phyloP scores from a whole-genome alignment of 805 yeast species.

The Wickerhamiella kurtzmanii region DNA sequence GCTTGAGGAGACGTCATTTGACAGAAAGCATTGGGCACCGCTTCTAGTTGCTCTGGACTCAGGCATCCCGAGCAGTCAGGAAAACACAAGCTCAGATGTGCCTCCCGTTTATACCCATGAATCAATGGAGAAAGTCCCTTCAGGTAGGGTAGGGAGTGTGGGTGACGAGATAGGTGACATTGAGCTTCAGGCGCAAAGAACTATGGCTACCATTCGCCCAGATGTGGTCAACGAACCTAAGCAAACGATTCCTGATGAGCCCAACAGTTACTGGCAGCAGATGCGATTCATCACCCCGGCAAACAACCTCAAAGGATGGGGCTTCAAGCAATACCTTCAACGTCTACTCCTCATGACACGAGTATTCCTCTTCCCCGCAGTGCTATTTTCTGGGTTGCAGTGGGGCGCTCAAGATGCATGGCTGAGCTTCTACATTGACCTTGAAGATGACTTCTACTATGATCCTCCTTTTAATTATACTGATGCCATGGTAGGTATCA shows the following conservation, averaged over 20 bases:
- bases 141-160: background rate
- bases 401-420: constrained; percentile 77
- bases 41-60: too few relatives aligned
- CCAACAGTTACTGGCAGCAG: constrained; percentile 32
- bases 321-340: constrained; percentile 49
- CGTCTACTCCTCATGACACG: constrained; percentile 36
- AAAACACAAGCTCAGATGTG: background rate
- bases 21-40: constrained; percentile 21
- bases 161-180: background rate
- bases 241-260: constrained; percentile 18
- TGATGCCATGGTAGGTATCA: constrained; percentile 53
- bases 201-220: constrained; percentile 7
- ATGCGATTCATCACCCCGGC: constrained; percentile 30
- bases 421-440: constrained; percentile 58
- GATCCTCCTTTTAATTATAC: constrained; percentile 55
- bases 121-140: background rate
- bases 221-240: constrained; percentile 13
- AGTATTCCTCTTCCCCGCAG: constrained; percentile 32
- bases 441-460: constrained; percentile 55
- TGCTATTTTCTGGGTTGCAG: constrained; percentile 50
- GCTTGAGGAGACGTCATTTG: constrained; percentile 55
- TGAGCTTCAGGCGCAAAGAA: background rate
- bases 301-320: constrained; percentile 47
- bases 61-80: background rate
- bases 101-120: background rate